Base-by-base conservation (phyloP, 2,329 filamentous ascomycete species). In the Claviceps africana region DNA sequence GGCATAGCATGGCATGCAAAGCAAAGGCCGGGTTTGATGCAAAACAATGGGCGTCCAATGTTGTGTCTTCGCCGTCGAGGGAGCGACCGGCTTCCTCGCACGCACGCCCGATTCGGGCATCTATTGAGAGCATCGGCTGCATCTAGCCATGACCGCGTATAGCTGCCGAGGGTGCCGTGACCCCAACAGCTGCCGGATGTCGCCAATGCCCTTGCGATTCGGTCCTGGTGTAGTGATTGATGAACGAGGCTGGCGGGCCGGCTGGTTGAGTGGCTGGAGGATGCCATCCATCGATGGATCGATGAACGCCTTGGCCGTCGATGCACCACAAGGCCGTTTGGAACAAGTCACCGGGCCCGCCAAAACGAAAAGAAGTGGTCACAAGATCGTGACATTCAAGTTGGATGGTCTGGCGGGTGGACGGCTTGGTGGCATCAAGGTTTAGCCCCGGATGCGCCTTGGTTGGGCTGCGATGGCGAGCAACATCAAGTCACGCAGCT, bases 161-260 rank as follows among this genome's bases (percentile, higher is more conserved):
- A 19, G 25, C 45, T 25, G 39, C 43, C 33, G 37, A 19, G 8
- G 43, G 51, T 28, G 25, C n/a, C 44, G 45, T 44, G 45, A 30
- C 37, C 51, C 21, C 19, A 44, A 37, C 19, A 11, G 39, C 39
- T 48, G 39, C 40, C 45, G 51, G 30, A 45, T 22, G 51, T 52
- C 39, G 51, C 51, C 51, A 52, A n/a, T 48, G 44, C 50, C 7
- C 15, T 25, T 9, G 33, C 17, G 40, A n/a, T 31, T 52, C 30
- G 30, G 44, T 19, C 33, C 21, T 15, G 22, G 21, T 7, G 17
- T 25, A 40, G 19, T 21, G 8, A 40, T 42, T 7, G 33, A 49
- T n/a, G n/a, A n/a, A 45, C 31, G 51, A 47, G 17, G 43, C 37
- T 42, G 50, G 31, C 28, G 28, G 44, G 31, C 28, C n/a, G n/a